Conservation (phyloP, 106 monocot species). For the Hemerocallis citrina region DNA sequence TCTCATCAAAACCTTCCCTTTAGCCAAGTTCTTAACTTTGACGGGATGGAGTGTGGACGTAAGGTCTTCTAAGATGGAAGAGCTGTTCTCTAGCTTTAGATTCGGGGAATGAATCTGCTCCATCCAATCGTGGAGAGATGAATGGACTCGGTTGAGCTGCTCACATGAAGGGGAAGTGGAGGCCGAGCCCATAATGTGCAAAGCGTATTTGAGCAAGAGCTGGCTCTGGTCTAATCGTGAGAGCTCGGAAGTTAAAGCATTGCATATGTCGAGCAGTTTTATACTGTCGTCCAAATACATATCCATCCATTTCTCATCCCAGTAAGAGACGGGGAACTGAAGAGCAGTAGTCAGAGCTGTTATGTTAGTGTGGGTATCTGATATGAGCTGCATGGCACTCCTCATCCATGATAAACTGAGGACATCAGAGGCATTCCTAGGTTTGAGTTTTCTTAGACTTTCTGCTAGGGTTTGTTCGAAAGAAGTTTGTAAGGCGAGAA, state of each 20-base stretch:
- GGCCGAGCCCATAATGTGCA: conserved; percentile 31
- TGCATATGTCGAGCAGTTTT: conserved; percentile 84
- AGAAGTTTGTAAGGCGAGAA: conserved; percentile 17
- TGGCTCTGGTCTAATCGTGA: conserved; percentile 54
- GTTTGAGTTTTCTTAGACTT: conserved; percentile 43
- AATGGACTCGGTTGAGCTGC: conserved; percentile 23
- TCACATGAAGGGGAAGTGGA: conserved; percentile 19
- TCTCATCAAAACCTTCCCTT: conserved; percentile 63
- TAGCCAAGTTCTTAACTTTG: conserved; percentile 58
- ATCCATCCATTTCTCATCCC: conserved; percentile 84
- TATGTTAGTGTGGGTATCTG: conserved; percentile 43
- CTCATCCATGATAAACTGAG: conserved; percentile 67
- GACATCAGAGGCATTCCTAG: conserved; percentile 31
- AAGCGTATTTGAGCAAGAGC: conserved; percentile 45
- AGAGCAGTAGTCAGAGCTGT: conserved; percentile 60
- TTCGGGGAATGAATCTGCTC: conserved; percentile 15
- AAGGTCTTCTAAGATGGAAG: conserved; percentile 28
- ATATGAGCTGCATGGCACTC: conserved; percentile 33
- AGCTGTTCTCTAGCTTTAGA: conserved; percentile 38
- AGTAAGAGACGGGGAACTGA: conserved; percentile 70
- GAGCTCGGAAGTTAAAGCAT: conserved; percentile 63
- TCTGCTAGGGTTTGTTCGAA: conserved; percentile 60
- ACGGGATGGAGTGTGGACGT: conserved; percentile 20
- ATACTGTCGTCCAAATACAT: conserved; percentile 72
- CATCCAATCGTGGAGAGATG: conserved; percentile 53